Conservation (phyloP, 1,284 basidiomycete species). For the Ustilago loliicola region DNA sequence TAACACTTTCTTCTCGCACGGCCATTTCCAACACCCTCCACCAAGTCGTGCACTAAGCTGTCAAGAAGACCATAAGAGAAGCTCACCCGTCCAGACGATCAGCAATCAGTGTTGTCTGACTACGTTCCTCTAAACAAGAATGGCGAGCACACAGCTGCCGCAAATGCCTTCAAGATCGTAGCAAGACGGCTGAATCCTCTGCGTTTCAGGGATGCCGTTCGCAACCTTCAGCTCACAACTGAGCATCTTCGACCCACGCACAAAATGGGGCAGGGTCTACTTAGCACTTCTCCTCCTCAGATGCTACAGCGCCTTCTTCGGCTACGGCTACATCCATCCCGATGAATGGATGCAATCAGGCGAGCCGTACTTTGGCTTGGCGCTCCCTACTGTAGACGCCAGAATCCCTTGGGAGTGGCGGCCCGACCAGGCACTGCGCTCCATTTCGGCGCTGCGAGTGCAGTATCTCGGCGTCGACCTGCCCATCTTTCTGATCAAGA, state of each 20-base stretch:
- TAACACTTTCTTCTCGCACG: constrained; percentile 26
- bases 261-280: constrained; percentile 35
- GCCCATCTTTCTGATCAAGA: neutral
- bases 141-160: neutral
- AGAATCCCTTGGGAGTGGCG: constrained; percentile 43
- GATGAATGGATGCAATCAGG: constrained; percentile 71
- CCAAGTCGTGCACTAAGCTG: neutral
- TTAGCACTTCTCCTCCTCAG: constrained; percentile 57
- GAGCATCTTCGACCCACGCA: constrained; percentile 24
- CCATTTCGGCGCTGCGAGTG: constrained; percentile 14
- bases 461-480: constrained; percentile 10
- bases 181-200: neutral
- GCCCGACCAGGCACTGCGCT: constrained; percentile 32
- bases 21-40: constrained; percentile 6
- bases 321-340: constrained; percentile 68
- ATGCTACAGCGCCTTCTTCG: constrained; percentile 55
- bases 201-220: constrained; percentile 3
- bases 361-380: constrained; percentile 57
- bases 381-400: neutral
- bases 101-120: neutral
- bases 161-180: neutral
- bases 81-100: neutral
- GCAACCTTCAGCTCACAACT: neutral
- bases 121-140: neutral
- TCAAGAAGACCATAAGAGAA: neutral